Percentiles rank a stretch among this genome's conserved stretches.
phyloP scores from a whole-genome alignment of 1,284 basidiomycete genomes.

The Schizophyllum commune region DNA sequence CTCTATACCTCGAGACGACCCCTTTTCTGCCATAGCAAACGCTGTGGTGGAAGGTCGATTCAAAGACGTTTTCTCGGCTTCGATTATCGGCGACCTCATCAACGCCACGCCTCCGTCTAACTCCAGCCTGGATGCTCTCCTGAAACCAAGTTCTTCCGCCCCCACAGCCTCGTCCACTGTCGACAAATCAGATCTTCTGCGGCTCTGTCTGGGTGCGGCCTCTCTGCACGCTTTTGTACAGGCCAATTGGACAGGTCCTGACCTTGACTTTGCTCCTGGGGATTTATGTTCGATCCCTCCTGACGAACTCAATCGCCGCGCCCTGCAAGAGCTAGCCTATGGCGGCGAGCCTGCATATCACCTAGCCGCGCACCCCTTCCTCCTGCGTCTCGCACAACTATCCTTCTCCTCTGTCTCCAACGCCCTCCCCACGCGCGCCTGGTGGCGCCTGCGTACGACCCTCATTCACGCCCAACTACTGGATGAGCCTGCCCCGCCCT shows the following conservation, averaged over 20 bases:
- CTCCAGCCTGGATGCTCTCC: slow-evolving; percentile 24
- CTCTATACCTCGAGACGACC: slow-evolving; percentile 9
- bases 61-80: slow-evolving; percentile 42
- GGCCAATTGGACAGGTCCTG: slow-evolving; percentile 95
- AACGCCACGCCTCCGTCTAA: slow-evolving; percentile 19
- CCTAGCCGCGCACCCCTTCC: slow-evolving; percentile 62
- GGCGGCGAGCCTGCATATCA: slow-evolving; percentile 97
- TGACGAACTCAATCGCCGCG: slow-evolving; percentile 47
- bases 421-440: slow-evolving; percentile 39
- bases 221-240: slow-evolving; percentile 89
- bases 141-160: slow-evolving; percentile 18
- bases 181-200: slow-evolving; percentile 35
- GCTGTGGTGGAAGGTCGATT: slow-evolving; percentile 40
- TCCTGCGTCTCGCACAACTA: slow-evolving; percentile 73
- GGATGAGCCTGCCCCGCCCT: slow-evolving; percentile 74
- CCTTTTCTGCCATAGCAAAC: slow-evolving; percentile 28
- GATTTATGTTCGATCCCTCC: slow-evolving; percentile 31
- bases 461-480: slow-evolving; percentile 79
- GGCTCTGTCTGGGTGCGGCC: slow-evolving; percentile 67
- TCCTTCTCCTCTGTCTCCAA: slow-evolving; percentile 49
- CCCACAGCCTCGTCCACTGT: slow-evolving; percentile 12
- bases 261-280: slow-evolving; percentile 60
- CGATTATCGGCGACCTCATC: slow-evolving; percentile 40
- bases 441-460: slow-evolving; percentile 79
- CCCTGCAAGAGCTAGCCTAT: slow-evolving; percentile 74